Evolutionary conservation across 306 rosid genomes (phyloP).

Genomic region (Citrullus colocynthis): DNA sequence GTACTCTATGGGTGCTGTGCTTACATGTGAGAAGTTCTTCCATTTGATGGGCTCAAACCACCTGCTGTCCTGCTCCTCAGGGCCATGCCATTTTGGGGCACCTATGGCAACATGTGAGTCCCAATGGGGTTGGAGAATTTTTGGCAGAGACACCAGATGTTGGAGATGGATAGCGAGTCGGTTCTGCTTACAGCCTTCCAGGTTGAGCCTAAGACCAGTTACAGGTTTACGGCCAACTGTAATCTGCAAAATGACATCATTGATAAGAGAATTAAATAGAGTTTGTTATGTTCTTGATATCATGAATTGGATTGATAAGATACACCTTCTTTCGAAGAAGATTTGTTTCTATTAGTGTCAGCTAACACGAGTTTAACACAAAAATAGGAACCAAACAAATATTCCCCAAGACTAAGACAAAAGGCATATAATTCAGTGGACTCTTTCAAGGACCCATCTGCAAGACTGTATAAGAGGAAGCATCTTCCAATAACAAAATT

Average conservation of each 20-base stretch:
- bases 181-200: conserved; percentile 81
- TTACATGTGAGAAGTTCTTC: conserved; percentile 98
- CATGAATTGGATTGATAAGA: neutral
- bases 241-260: conserved; percentile 40
- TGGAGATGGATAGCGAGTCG: conserved; percentile 85
- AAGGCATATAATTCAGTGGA: neutral
- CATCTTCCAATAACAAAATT: neutral
- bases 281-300: neutral
- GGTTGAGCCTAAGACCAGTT: conserved; percentile 80
- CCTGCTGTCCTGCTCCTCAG: conserved; percentile 98
- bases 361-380: neutral
- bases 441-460: neutral
- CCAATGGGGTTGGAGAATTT: conserved; percentile 92
- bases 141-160: conserved; percentile 88
- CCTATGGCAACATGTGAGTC: conserved; percentile 87
- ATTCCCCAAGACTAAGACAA: neutral
- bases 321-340: neutral
- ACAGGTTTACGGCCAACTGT: conserved; percentile 97
- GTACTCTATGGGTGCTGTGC: conserved; percentile 93
- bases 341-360: neutral
- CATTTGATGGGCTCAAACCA: conserved; percentile 99
- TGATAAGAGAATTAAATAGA: neutral
- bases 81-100: conserved; percentile 98
- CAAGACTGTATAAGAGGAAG: neutral
- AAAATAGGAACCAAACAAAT: neutral